These are phyloP conservation scores for Hemileccinum rubropunctum DNA, from an alignment of 768 basidiomycete genomes.

Conservation along the genomic window DNA sequence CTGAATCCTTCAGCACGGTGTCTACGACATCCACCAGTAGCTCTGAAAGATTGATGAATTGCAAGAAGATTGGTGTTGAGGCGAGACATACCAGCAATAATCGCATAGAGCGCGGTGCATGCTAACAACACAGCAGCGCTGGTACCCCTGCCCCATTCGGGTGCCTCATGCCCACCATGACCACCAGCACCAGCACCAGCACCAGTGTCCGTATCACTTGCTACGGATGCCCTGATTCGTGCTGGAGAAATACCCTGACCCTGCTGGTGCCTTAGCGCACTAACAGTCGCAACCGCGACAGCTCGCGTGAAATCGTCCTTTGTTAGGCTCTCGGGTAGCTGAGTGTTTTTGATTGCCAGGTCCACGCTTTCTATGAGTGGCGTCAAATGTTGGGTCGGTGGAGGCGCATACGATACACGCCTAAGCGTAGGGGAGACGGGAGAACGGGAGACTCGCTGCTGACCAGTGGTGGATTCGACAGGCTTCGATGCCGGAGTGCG, in stretches of 20 bases:
- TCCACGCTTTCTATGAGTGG: constrained; percentile 80
- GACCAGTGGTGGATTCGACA: constrained; percentile 17
- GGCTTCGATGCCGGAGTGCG: constrained; percentile 37
- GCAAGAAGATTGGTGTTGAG: not conserved
- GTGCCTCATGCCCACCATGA: constrained; percentile 89
- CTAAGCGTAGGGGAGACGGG: constrained; percentile 45
- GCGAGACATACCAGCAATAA: constrained; percentile 80
- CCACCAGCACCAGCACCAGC: constrained; percentile 37
- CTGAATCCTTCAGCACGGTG: constrained; percentile 83
- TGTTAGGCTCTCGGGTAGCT: constrained; percentile 62
- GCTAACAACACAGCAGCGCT: constrained; percentile 87
- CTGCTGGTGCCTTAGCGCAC: constrained; percentile 81
- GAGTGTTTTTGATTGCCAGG: constrained; percentile 62
- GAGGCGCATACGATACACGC: constrained; percentile 56
- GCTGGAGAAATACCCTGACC: constrained; percentile 48
- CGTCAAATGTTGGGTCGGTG: constrained; percentile 40
- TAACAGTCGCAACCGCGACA: constrained; percentile 92
- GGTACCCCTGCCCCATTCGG: constrained; percentile 89
- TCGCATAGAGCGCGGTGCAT: constrained; percentile 90
- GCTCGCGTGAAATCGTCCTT: constrained; percentile 91
- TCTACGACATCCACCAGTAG: constrained; percentile 95
- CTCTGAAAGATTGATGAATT: constrained; percentile 47
- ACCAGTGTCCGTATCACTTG: constrained; percentile 39
- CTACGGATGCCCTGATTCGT: constrained; percentile 42
- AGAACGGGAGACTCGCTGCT: constrained; percentile 19